Percentiles rank a stretch among this genome's conserved stretches.
phyloP scores from a whole-genome alignment of 768 basidiomycete species.

The Tulasnella sp. region DNA sequence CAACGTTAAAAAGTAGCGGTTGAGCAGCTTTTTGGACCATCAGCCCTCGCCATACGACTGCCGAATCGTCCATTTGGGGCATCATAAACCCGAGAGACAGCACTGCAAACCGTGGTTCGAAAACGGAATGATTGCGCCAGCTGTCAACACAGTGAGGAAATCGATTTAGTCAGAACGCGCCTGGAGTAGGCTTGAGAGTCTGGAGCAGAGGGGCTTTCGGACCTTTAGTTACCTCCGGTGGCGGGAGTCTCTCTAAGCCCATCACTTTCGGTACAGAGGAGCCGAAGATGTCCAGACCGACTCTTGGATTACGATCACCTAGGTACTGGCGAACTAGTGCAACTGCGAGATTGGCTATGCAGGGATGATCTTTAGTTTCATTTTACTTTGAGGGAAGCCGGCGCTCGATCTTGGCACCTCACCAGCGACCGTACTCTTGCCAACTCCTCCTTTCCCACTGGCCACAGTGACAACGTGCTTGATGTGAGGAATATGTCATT shows the following conservation, averaged over 20 bases:
- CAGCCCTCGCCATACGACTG: constrained; percentile 72
- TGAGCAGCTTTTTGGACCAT: constrained; percentile 99
- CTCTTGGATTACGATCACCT: constrained; percentile 38
- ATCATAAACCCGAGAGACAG: constrained; percentile 97
- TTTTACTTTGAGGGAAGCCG: neutral
- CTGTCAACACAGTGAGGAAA: constrained; percentile 35
- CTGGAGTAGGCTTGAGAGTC: too few relatives aligned
- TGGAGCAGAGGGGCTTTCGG: neutral
- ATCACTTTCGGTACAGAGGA: constrained; percentile 90
- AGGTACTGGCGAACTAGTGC: constrained; percentile 45
- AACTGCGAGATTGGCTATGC: constrained; percentile 66
- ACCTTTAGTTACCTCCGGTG: constrained; percentile 71
- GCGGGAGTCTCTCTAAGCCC: constrained; percentile 70
- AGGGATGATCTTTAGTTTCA: neutral
- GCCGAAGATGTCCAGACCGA: constrained; percentile 92
- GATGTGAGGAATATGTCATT: constrained; percentile 29
- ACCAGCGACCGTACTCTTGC: constrained; percentile 92
- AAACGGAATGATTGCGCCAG: constrained; percentile 70
- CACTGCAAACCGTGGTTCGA: constrained; percentile 82
- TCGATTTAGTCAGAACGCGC: too few relatives aligned
- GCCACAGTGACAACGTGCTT: neutral
- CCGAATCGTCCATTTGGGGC: constrained; percentile 46
- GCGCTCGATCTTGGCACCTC: constrained; percentile 25
- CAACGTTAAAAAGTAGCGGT: constrained; percentile 91
- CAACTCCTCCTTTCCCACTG: constrained; percentile 89